Base-by-base conservation (phyloP, 257 asterid genomes). In the Eucommia ulmoides region DNA sequence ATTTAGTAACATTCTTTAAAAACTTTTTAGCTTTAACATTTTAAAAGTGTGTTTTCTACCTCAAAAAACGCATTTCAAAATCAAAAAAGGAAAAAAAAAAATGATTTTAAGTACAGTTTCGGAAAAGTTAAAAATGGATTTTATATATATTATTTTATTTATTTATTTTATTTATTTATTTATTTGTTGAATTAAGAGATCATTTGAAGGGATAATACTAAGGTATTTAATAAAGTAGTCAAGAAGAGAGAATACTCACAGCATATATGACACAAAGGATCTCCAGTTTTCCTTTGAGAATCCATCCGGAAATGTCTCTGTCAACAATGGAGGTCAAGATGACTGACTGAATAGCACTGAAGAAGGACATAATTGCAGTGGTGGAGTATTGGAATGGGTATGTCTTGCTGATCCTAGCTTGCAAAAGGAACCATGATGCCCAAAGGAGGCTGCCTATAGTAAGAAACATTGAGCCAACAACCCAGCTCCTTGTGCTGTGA, bases 401-500 rank as follows among this genome's bases (percentile, higher is more conserved):
- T 41, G 53, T 65, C 5, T 67, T 60, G 20, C 93, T 91, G 15
- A 83, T 65, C 60, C 50, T 74, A 2, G 83, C 75, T 66, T 81
- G 94, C 24, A 81, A 56, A 12, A 76, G 59, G 53, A 78, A 87
- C 97, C 97, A 87, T 7, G 85, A 83, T 18, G 91, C 61, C 97
- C 91, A 83, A 22, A 61, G 56, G 6, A 76, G 3, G 64, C 78
- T 70, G 23, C 84, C 89, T 2, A 59, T 58, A 18, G 60, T 49
- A 12, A 87, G 72, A 65, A 78, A 68, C 2, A 74, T 56, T 3
- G 96, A 67, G 16, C 94, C 94, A 3, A 56, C 16, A 2, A 65
- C 81, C 66, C 70, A 66, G n/a, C 49, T 44, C 58, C 25, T 48
- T 19, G 52, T 8, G 60, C 20, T 48, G 26, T 66, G 74, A 20